Conservation (phyloP, 352 stramenopile species). For the Phytophthora colocasiae region DNA sequence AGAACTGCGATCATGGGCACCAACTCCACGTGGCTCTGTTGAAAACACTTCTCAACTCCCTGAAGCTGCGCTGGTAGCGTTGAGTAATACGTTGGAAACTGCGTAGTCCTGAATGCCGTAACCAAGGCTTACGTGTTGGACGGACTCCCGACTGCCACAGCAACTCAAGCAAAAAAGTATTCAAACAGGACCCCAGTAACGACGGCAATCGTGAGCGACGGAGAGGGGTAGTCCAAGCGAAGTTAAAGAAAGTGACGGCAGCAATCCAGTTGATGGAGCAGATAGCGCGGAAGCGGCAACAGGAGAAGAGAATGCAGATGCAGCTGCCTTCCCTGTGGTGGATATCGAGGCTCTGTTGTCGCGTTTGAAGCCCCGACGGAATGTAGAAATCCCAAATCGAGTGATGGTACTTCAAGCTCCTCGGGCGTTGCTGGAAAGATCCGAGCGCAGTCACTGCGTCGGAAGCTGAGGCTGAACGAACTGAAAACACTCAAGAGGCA, state of each 20-base stretch:
- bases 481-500: conserved; percentile 65
- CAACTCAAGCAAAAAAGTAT: conserved; percentile 60
- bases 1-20: conserved; percentile 45
- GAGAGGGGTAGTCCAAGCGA: conserved; percentile 20
- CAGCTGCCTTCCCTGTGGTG: conserved; percentile 24
- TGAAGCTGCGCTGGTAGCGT: conserved; percentile 46
- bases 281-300: conserved; percentile 23
- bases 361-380: conserved; percentile 44
- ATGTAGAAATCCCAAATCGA: conserved; percentile 67
- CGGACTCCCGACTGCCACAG: conserved; percentile 56
- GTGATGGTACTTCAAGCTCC: conserved; percentile 70
- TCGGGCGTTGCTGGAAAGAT: conserved; percentile 57
- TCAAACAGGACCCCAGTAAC: conserved; percentile 30
- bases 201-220: conserved; percentile 19
- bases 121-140: conserved; percentile 89
- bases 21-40: conserved; percentile 9
- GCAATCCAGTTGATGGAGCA: conserved; percentile 23
- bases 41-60: conserved; percentile 39
- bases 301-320: conserved; percentile 20
- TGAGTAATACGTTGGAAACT: conserved; percentile 84
- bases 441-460: conserved; percentile 59
- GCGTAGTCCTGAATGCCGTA: conserved; percentile 57
- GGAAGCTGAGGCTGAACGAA: conserved; percentile 61
- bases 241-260: conserved; percentile 26
- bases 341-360: conserved; percentile 54